These are phyloP conservation scores for Xylaria nigripes DNA, from an alignment of 495 filamentous ascomycete species.

Conservation along the genomic window DNA sequence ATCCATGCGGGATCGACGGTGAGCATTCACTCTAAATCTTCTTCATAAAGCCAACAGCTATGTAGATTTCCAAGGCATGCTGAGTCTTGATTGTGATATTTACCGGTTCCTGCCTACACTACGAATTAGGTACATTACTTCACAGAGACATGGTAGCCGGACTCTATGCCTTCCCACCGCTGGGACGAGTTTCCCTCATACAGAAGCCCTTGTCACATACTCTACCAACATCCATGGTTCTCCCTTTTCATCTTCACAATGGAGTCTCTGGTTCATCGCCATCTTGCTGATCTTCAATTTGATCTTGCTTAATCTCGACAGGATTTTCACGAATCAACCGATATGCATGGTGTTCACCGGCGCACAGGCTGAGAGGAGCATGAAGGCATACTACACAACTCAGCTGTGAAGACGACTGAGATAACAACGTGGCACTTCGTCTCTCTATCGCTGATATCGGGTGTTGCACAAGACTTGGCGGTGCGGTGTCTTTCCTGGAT, in stretches of 20 bases:
- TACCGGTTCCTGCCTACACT: no score
- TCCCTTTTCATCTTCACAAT: neutral
- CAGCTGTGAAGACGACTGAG: neutral
- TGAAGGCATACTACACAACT: neutral
- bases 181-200: conserved; percentile 9
- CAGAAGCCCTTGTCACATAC: no score
- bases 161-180: conserved; percentile 3
- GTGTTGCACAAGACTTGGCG: no score
- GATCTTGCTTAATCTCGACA: neutral
- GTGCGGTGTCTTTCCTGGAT: no score
- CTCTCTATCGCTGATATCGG: no score
- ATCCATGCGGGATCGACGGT: no score
- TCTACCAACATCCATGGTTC: no score
- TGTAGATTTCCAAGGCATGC: no score
- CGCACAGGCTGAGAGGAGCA: neutral
- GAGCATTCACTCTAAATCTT: no score
- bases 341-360: neutral
- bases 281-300: neutral
- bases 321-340: neutral
- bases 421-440: neutral
- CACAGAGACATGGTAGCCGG: neutral
- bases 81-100: no score
- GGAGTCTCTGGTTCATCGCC: neutral
- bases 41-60: no score
- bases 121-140: neutral